Evolutionary conservation across 352 stramenopile species (phyloP).

Genomic region (Globisporangium megalacanthum): DNA sequence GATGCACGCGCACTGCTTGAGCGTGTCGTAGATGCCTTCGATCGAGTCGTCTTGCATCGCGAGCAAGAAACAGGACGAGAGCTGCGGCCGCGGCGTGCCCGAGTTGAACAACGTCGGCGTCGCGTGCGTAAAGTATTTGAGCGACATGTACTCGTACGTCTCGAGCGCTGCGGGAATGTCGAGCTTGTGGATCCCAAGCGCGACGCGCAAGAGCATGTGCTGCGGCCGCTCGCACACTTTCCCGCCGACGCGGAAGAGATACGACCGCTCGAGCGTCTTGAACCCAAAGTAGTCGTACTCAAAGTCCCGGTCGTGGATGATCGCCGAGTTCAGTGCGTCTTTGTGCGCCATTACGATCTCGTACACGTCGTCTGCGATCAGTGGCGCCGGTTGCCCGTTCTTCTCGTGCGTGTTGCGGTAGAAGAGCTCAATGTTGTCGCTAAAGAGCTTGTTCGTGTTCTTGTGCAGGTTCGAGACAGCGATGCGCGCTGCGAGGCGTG

Average conservation of each 20-base stretch:
- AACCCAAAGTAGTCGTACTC: conserved; percentile 99
- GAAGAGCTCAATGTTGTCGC: conserved; percentile 91
- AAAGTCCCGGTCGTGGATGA: conserved; percentile 98
- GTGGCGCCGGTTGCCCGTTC: conserved; percentile 87
- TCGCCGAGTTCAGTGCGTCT: conserved; percentile 94
- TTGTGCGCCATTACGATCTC: conserved; percentile 94
- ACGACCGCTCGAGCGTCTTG: conserved; percentile 98
- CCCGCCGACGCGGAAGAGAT: conserved; percentile 95
- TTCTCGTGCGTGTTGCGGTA: conserved; percentile 96
- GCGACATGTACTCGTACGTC: conserved; percentile 98
- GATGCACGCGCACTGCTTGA: conserved; percentile 98
- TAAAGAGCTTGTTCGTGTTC: conserved; percentile 96
- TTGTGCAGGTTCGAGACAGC: conserved; percentile 99
- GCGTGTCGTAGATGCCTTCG: conserved; percentile 99
- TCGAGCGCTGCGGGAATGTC: conserved; percentile 93
- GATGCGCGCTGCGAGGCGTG: conserved; percentile 97
- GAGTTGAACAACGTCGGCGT: conserved; percentile 99
- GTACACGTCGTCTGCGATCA: conserved; percentile 96
- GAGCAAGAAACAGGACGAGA: conserved; percentile 98
- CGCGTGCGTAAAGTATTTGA: conserved; percentile 97
- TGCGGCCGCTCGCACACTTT: conserved; percentile 97
- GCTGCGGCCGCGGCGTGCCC: conserved; percentile 96
- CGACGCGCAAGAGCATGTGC: conserved; percentile 98
- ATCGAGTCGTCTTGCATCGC: conserved; percentile 99
- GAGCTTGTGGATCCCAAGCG: conserved; percentile 96